Base-by-base conservation (phyloP, 805 yeast genomes). In the Metschnikowia vanudenii region DNA sequence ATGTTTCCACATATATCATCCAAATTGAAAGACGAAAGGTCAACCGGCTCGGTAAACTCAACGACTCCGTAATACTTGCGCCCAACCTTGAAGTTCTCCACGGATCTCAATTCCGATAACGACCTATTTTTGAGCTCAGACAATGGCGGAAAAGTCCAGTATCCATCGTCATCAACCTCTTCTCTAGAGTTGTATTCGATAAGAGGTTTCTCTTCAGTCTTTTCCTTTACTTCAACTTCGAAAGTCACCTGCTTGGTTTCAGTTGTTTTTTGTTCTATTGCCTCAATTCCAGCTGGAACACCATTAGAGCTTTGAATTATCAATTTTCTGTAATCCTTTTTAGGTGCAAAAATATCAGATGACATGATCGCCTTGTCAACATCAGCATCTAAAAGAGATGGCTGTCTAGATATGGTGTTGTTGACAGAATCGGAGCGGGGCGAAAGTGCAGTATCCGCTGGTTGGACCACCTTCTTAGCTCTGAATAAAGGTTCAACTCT, bases 91-190 rank as follows among this genome's bases (percentile, higher is more conserved):
- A 91, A 82, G 43, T 81, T 73, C 14, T 73, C 57, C 19, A 94
- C 85, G 5, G 76, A 58, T 45, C 85, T 80, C 41, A 89, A 75
- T 50, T 88, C 84, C 9, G 80, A 67, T 32, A 87, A 71, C 0
- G 88, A 64, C 75, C 79, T 73, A 14, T 73, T 65, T 45, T 78
- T 75, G 43, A 94, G 69, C 40, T 82, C 82, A 4, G 81, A 78
- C 32, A 84, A 59, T 2, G 89, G 73, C 14, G 99, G 99, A 5
- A 87, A 79, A 44, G 83, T 84, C 88, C 94, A 94, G 67, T 91
- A 94, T 5, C 91, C 96, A 40, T 85, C 79, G 12, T 81, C 82
- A 42, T 84, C 80, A 24, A 74, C 73, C 36, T 77, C 70, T 37
- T 71, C 54, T 12, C 20, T 43, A 17, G 47, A 39, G 26, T 35